Conservation (phyloP, 179 eudicot genomes). For the Vitellaria paradoxa region DNA sequence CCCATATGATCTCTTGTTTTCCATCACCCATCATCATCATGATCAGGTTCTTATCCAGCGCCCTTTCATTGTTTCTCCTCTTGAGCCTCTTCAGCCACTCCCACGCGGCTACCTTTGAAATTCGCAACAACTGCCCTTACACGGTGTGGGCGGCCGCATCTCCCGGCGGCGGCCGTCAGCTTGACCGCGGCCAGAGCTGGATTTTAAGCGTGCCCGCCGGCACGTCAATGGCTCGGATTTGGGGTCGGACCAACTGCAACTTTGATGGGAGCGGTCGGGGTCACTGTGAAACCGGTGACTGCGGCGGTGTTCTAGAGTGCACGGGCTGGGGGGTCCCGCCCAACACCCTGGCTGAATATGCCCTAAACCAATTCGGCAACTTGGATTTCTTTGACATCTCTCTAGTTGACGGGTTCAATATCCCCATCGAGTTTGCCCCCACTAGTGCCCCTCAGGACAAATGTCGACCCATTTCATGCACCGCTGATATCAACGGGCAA, state of each 20-base stretch:
- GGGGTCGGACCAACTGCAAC: constrained; percentile 40
- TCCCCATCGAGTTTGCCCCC: neutral
- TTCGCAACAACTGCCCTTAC: constrained; percentile 35
- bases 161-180: constrained; percentile 32
- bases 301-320: neutral
- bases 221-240: constrained; percentile 28
- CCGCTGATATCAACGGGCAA: neutral
- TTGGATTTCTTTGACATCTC: neutral
- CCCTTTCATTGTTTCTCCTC: neutral
- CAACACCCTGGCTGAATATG: neutral
- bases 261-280: constrained; percentile 20
- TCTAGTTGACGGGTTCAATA: neutral
- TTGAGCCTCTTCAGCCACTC: constrained; percentile 16
- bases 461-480: neutral
- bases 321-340: neutral
- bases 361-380: neutral
- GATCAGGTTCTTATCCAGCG: too few relatives aligned
- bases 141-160: constrained; percentile 37
- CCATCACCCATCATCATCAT: neutral
- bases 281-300: constrained; percentile 24
- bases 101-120: constrained; percentile 25
- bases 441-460: too few relatives aligned
- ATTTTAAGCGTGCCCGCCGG: constrained; percentile 30
- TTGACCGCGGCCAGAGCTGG: constrained; percentile 32
- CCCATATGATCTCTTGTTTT: neutral